These are phyloP conservation scores for Mycena belliarum DNA, from an alignment of 768 basidiomycete species.

Conservation along the genomic window DNA sequence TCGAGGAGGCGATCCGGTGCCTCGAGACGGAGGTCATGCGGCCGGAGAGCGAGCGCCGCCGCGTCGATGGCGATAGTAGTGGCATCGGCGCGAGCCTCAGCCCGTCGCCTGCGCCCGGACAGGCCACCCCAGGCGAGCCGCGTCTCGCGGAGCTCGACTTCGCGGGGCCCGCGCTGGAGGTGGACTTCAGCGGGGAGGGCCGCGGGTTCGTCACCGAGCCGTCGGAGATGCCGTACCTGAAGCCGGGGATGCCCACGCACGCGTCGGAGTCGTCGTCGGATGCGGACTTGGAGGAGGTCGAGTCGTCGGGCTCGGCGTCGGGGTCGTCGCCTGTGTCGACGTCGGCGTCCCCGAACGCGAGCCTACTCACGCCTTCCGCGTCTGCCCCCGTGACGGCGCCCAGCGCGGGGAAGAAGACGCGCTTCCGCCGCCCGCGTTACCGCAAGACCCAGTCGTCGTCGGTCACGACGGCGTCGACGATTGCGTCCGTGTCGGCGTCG, in stretches of 20 bases:
- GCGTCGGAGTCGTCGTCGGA: constrained; percentile 48
- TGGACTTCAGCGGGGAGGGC: constrained; percentile 25
- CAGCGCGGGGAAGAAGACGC: constrained; percentile 20
- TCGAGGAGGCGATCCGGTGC: constrained; percentile 80
- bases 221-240: constrained; percentile 36
- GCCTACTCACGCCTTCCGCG: neutral
- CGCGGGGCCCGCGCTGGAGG: constrained; percentile 48
- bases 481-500: constrained; percentile 16
- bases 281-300: constrained; percentile 26
- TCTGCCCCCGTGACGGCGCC: constrained; percentile 18
- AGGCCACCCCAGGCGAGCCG: constrained; percentile 37
- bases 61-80: constrained; percentile 39
- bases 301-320: constrained; percentile 25
- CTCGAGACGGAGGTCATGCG: constrained; percentile 84
- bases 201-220: constrained; percentile 44
- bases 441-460: constrained; percentile 20
- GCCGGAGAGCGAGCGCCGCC: constrained; percentile 69
- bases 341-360: constrained; percentile 4
- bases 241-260: constrained; percentile 13
- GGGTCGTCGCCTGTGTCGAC: too few relatives aligned
- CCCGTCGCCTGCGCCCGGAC: constrained; percentile 49
- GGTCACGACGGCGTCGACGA: constrained; percentile 20
- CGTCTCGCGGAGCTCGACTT: constrained; percentile 62
- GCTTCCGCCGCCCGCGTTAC: constrained; percentile 26
- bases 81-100: constrained; percentile 49